Conservation (phyloP, 768 basidiomycete species). For the Phanerodontia chrysosporium region DNA sequence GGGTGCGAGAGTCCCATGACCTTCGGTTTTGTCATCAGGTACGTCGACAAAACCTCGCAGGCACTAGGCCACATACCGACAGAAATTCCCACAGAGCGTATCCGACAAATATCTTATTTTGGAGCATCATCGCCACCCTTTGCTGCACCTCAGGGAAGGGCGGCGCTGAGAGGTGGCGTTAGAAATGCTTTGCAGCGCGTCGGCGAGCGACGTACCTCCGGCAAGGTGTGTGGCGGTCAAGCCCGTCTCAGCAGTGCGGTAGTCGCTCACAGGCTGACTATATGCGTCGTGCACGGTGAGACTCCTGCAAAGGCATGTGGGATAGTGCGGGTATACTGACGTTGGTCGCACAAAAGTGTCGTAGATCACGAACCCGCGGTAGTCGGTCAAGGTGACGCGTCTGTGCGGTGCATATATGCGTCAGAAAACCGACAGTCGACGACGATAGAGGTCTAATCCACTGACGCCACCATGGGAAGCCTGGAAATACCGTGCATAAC, state of each 20-base stretch:
- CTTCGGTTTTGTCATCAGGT: constrained; percentile 23
- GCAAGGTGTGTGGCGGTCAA: constrained; percentile 36
- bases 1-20: constrained; percentile 49
- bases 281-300: background rate
- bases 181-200: background rate
- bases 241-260: constrained; percentile 44
- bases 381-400: constrained; percentile 49
- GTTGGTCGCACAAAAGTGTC: constrained; percentile 53
- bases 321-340: constrained; percentile 28
- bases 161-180: constrained; percentile 33
- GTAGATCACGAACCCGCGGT: constrained; percentile 38
- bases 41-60: background rate
- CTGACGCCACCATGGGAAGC: constrained; percentile 52
- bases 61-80: constrained; percentile 34
- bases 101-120: constrained; percentile 50
- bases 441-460: constrained; percentile 6
- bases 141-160: constrained; percentile 45
- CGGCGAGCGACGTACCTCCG: constrained; percentile 29
- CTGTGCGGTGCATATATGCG: constrained; percentile 24
- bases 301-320: background rate
- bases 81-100: constrained; percentile 50
- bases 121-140: constrained; percentile 38
- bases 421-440: constrained; percentile 3
- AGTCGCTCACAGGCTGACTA: constrained; percentile 46
- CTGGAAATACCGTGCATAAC: constrained; percentile 38